Percentiles rank a stretch among this genome's conserved stretches.
phyloP scores from a whole-genome alignment of 768 basidiomycete species.

The Gymnopilus dilepis region DNA sequence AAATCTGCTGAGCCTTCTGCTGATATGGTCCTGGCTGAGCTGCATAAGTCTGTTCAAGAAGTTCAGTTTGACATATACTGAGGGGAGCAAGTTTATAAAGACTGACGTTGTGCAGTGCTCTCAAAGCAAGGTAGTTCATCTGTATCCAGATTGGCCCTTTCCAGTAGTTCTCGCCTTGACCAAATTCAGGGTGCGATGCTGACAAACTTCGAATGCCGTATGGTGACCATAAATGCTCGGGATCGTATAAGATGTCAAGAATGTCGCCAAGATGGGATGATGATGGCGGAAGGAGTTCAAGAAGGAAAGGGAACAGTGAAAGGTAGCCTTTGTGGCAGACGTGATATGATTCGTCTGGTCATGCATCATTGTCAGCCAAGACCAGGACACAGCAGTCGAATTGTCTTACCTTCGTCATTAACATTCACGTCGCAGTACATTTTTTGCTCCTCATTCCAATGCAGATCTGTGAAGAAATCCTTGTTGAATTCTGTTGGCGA shows the following conservation, averaged over 20 bases:
- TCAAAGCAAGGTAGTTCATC: conserved; percentile 92
- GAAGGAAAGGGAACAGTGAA: conserved; percentile 91
- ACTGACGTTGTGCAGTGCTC: conserved; percentile 75
- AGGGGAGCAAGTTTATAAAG: not conserved
- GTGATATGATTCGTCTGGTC: conserved; percentile 85
- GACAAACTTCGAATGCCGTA: conserved; percentile 91
- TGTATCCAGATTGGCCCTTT: conserved; percentile 96
- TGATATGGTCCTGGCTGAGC: conserved; percentile 82
- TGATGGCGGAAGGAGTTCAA: conserved; percentile 74
- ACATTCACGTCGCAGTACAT: conserved; percentile 95
- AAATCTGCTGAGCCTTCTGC: conserved; percentile 75
- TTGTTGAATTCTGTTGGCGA: not conserved
- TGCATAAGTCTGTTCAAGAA: conserved; percentile 67
- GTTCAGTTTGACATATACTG: not conserved
- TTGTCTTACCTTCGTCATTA: conserved; percentile 72
- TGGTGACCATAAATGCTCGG: conserved; percentile 88
- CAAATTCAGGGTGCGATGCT: conserved; percentile 88
- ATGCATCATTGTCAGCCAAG: conserved; percentile 3
- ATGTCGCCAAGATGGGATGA: conserved; percentile 85
- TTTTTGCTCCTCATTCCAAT: conserved; percentile 87
- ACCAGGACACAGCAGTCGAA: conserved; percentile 1
- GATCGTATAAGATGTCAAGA: conserved; percentile 79
- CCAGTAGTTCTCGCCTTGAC: conserved; percentile 96
- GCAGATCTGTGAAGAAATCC: conserved; percentile 63
- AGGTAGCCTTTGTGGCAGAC: conserved; percentile 94